Evolutionary conservation across 257 asterid species (phyloP).

Genomic region (Scutellaria barbata): DNA sequence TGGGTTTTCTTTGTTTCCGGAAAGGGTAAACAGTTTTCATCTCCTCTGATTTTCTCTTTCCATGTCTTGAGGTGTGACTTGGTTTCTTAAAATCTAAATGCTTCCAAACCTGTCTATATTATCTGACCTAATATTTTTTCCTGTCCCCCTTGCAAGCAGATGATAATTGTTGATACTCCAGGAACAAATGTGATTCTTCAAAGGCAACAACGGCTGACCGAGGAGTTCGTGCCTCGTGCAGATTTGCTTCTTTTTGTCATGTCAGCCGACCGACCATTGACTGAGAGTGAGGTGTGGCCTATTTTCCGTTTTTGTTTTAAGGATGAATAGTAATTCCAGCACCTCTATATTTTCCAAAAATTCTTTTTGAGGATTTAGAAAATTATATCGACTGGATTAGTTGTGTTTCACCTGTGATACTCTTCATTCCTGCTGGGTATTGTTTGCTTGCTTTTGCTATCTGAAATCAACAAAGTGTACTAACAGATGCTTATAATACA

Average conservation of each 20-base stretch:
- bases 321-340: constrained; percentile 7
- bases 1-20: constrained; percentile 21
- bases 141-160: constrained; percentile 56
- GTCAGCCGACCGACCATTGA: constrained; percentile 97
- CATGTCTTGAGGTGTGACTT: constrained; percentile 13
- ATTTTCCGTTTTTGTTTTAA: constrained; percentile 30
- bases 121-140: constrained; percentile 25
- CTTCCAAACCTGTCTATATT: constrained; percentile 22
- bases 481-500: constrained; percentile 21
- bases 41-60: constrained; percentile 6
- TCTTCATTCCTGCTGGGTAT: neutral
- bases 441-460: constrained; percentile 25
- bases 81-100: constrained; percentile 9
- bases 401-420: constrained; percentile 16
- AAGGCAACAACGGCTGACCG: constrained; percentile 96
- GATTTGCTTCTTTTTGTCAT: constrained; percentile 91
- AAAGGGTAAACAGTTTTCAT: neutral
- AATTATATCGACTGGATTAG: constrained; percentile 12
- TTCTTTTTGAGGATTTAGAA: constrained; percentile 20
- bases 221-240: constrained; percentile 98
- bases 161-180: constrained; percentile 97
- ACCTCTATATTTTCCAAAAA: constrained; percentile 5
- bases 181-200: constrained; percentile 99
- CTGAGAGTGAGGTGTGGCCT: constrained; percentile 93
- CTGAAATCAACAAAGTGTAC: neutral